A percentile compares a stretch with the other conserved stretches of the same genome.
phyloP scores from a whole-genome alignment of 2,329 filamentous ascomycete genomes.

The Pestalotiopsis sp. region DNA sequence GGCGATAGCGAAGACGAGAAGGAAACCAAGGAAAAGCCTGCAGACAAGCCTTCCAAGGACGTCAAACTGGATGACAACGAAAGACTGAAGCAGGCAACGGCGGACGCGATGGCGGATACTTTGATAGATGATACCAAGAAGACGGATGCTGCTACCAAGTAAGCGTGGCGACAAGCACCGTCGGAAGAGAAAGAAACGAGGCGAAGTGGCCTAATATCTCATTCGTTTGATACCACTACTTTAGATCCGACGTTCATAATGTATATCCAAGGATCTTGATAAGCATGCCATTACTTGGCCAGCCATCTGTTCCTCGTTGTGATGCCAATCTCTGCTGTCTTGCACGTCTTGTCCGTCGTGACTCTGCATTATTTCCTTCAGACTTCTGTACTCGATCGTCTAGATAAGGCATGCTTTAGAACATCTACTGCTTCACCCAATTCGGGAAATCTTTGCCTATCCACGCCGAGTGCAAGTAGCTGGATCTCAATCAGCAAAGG shows the following conservation, averaged over 20 bases:
- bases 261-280: neutral
- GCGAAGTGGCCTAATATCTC: neutral
- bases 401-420: neutral
- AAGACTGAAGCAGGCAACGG: slow-evolving; percentile 66
- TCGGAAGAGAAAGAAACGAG: neutral
- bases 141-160: slow-evolving; percentile 13
- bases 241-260: neutral
- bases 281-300: neutral
- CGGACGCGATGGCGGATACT: slow-evolving; percentile 61
- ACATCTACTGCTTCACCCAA: neutral
- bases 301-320: neutral
- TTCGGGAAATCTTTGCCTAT: neutral
- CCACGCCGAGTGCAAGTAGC: neutral
- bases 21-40: slow-evolving; percentile 67
- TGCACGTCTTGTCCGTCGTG: neutral
- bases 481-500: too few species aligned
- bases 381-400: neutral
- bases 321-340: neutral
- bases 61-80: slow-evolving; percentile 59
- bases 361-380: neutral
- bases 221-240: neutral
- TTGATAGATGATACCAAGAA: slow-evolving; percentile 37
- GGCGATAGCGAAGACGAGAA: slow-evolving; percentile 95
- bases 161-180: neutral
- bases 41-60: slow-evolving; percentile 58